Conservation (phyloP, 2,329 filamentous ascomycete species). For the Botrytis aclada region DNA sequence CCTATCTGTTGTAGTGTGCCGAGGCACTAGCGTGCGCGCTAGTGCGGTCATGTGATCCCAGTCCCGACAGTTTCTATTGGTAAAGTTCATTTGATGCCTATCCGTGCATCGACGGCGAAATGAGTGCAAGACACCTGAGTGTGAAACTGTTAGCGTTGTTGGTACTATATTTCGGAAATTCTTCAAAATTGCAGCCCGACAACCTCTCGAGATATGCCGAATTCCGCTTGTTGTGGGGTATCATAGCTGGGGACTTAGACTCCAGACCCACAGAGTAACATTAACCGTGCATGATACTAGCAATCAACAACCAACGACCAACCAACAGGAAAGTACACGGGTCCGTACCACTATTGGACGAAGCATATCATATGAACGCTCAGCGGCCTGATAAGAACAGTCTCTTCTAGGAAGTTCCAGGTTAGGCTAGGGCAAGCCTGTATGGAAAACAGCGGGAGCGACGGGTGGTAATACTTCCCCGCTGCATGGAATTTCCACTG, state of each 20-base stretch:
- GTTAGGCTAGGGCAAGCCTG: not conserved
- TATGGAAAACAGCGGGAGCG: not conserved
- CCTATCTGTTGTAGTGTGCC: too few species aligned
- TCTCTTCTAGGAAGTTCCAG: not conserved
- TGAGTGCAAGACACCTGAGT: not conserved
- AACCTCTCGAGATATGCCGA: not conserved
- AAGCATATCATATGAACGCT: not conserved
- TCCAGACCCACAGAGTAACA: not conserved
- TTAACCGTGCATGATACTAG: not conserved
- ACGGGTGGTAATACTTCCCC: not conserved
- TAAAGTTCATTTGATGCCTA: not conserved
- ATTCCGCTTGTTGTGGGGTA: not conserved
- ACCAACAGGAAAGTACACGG: not conserved
- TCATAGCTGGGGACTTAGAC: not conserved
- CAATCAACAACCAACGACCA: not conserved
- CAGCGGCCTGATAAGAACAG: not conserved
- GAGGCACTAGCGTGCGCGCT: too few species aligned
- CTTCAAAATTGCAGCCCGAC: not conserved
- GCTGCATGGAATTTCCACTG: not conserved
- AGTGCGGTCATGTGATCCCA: too few species aligned
- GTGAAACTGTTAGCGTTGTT: not conserved
- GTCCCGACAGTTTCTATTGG: too few species aligned
- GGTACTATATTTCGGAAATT: conserved; percentile 6
- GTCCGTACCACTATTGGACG: not conserved
- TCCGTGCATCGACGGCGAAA: not conserved